Evolutionary conservation across 306 rosid species (phyloP), one percentile per base, ranked within the genome.

Genomic region (Echinosophora koreensis): DNA sequence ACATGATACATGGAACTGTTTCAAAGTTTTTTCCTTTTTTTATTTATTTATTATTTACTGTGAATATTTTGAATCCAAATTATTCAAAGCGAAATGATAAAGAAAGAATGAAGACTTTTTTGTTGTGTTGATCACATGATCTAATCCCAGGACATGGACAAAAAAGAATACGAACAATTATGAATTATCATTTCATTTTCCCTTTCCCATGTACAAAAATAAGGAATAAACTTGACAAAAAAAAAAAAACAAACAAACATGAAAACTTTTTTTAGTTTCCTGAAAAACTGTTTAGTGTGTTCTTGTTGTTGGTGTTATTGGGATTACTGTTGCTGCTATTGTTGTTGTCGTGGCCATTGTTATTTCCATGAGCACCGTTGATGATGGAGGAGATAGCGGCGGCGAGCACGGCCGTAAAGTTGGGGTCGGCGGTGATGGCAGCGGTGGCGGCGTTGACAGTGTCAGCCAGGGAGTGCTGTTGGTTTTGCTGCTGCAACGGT

Each of bases 371-470:
- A 41, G 78, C 83, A 32, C 96, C 91, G 10, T 95, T 90, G 4
- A 96, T 96, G 84, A 96, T 92, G 75, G 98, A 91, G 56, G 96
- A 87, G 84, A 96, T 92, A 11, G 99, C 99, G 1, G 99, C 99
- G 0, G 98, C 99, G 5, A 96, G 91, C 0, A 87, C 99, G 0
- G 98, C 99, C 0, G 96, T 91, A 89, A 96, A 96, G 50, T 88
- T 89, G 0, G 99, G 99, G 47, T 96, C 97, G 4, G 94, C 77
- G 0, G 99, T 88, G 86, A 96, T 91, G 39, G 97, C 97, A 0
- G 98, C 92, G 0, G 98, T 87, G 41, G 98, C 98, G 0, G 98
- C 98, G 50, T 87, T 92, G 56, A 92, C 89, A 0, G 92, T 80
- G 50, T 95, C 97, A 22, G 92, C 89, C 17, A 86, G 61, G 0